Evolutionary conservation across 108 stramenopile species (phyloP), one percentile per base, ranked within the genome.

Genomic region (Pseudonitzschia delicatissima): DNA sequence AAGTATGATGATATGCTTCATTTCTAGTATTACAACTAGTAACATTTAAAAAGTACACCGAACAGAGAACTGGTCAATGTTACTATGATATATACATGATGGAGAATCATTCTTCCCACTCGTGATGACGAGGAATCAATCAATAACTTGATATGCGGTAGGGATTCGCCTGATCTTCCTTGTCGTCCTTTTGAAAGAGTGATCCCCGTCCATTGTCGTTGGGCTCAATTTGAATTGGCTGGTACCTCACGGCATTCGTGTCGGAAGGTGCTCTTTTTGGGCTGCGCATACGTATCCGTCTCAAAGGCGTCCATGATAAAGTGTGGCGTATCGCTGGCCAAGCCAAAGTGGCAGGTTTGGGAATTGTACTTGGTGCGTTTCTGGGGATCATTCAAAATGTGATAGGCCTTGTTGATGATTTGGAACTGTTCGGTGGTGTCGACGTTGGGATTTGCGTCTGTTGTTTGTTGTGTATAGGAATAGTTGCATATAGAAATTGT

Each of bases 361-460:
- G 55, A 78, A 65, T 95, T 90, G 62, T 91, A 95, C 40, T 82
- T 72, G 67, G 87, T 62, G 53, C 81, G 83, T 58, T 89, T 82
- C 27, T 82, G 81, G 5, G 86, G 84, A 68, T 98, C 90, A 37
- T 67, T 81, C 55, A 98, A 69, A 9, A 93, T 90, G 67, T 94
- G 90, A 78, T 95, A 96, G 35, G 90, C 97, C 42, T 90, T 72
- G 64, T 87, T 91, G 45, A 97, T 81, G 45, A 82, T 78, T 61
- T 86, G 68, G 49, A 91, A 91, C 49, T 87, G 64, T 25, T 69
- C 71, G 25, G 85, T 87, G 48, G 90, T 85, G 37, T 88, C 90
- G 51, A 62, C 64, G 32, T 72, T 66, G 37, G 88, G 84, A 63
- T 93, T 92, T 65, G 87, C 88, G 55, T 88, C 91, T 34, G 82